Evolutionary conservation across 768 basidiomycete genomes (phyloP).

Genomic region (Xerocomus brunneocitrinus): DNA sequence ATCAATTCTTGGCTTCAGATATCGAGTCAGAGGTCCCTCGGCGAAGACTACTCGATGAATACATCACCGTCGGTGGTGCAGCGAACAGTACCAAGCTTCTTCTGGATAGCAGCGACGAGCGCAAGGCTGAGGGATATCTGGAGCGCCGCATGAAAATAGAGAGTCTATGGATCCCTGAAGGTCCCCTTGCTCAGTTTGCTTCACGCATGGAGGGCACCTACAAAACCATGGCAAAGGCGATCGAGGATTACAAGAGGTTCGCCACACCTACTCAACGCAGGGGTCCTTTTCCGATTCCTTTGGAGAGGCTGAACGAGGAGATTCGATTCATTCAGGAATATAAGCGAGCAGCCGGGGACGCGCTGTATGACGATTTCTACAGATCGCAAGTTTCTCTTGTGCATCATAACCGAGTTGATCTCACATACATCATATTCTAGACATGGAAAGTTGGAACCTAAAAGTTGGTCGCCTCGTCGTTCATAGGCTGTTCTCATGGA

Average conservation of each 20-base stretch:
- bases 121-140: conserved; percentile 18
- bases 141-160: conserved; percentile 19
- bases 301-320: conserved; percentile 23
- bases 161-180: conserved; percentile 15
- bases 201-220: conserved; percentile 18
- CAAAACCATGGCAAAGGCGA: conserved; percentile 18
- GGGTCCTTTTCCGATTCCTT: conserved; percentile 19
- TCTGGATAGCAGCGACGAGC: conserved; percentile 22
- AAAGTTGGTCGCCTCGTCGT: conserved; percentile 11
- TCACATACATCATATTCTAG: conserved; percentile 7
- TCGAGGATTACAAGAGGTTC: conserved; percentile 16
- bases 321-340: conserved; percentile 19
- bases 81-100: conserved; percentile 23
- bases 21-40: conserved; percentile 19
- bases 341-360: conserved; percentile 13
- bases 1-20: conserved; percentile 27
- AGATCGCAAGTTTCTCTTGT: conserved; percentile 9
- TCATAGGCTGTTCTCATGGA: conserved; percentile 1
- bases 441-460: conserved; percentile 18
- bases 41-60: conserved; percentile 22
- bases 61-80: conserved; percentile 26
- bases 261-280: conserved; percentile 11
- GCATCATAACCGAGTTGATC: too few relatives aligned
- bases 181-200: conserved; percentile 16
- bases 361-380: conserved; percentile 21